These are phyloP conservation scores for Aureobasidium sp. DNA, from an alignment of 2,329 filamentous ascomycete genomes.

Conservation along the genomic window DNA sequence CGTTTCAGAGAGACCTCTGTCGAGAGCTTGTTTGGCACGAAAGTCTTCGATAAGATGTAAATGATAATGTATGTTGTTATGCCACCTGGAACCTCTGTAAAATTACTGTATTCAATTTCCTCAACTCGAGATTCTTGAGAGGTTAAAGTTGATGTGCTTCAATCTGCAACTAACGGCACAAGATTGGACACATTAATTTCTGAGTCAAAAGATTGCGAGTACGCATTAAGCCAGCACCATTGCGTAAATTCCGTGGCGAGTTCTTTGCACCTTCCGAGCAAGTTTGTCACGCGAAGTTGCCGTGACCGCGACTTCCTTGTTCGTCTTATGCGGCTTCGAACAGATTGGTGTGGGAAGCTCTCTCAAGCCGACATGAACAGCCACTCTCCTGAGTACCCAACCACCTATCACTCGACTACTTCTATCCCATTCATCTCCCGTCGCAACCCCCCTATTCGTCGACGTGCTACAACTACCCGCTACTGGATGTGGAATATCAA, in stretches of 20 bases:
- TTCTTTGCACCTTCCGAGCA: background rate
- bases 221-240: too few relatives aligned
- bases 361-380: background rate
- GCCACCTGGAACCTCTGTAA: background rate
- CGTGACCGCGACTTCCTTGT: background rate
- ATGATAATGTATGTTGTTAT: background rate
- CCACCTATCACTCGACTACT: background rate
- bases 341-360: background rate
- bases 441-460: background rate
- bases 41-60: slow-evolving; percentile 32
- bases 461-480: background rate
- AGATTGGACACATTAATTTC: too few relatives aligned
- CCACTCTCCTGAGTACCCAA: background rate
- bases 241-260: too few relatives aligned
- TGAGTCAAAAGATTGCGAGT: too few relatives aligned
- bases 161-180: too few relatives aligned
- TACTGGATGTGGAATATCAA: background rate
- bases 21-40: slow-evolving; percentile 22
- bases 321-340: background rate
- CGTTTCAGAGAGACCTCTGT: slow-evolving; percentile 15
- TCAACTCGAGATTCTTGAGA: too few relatives aligned
- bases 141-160: too few relatives aligned
- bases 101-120: too few relatives aligned
- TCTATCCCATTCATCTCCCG: background rate
- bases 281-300: background rate